Conservation (phyloP, 225 moss, liverwort and hornwort genomes). For the Thuidium tamariscinum region DNA sequence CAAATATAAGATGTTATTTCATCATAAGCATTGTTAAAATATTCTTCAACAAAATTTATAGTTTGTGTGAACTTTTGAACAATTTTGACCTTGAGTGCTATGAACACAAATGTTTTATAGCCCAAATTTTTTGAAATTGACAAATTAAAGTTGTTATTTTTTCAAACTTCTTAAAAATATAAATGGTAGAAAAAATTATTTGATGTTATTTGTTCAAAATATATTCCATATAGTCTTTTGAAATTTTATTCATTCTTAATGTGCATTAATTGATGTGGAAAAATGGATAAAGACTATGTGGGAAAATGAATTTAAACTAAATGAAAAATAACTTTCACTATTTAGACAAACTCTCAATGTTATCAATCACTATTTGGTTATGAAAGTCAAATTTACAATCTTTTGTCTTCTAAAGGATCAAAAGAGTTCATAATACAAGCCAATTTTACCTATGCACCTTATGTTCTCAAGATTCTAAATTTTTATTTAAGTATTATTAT, state of each 20-base stretch:
- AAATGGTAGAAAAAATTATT: no score
- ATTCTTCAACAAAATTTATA: background rate
- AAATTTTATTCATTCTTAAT: background rate
- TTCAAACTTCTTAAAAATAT: background rate
- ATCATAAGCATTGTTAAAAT: background rate
- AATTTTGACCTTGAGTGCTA: background rate
- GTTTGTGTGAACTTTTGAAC: background rate
- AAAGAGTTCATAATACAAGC: accelerated
- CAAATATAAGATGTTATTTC: background rate
- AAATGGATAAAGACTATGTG: background rate
- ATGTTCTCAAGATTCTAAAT: background rate
- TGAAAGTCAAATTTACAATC: background rate
- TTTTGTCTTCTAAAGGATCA: accelerated
- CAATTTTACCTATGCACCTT: accelerated
- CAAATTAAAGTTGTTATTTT: accelerated
- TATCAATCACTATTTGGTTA: no score
- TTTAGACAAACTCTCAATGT: background rate
- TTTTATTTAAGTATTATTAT: no score
- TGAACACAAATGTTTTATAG: background rate
- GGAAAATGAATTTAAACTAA: no score
- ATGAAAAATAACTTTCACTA: no score
- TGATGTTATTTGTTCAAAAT: background rate
- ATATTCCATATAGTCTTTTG: background rate
- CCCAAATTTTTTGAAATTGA: background rate
- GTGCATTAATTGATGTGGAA: background rate